Percentiles rank a stretch among this genome's conserved stretches.
Conservation (phyloP, 2,329 filamentous ascomycete genomes). For the Tolypocladium paradoxum region DNA sequence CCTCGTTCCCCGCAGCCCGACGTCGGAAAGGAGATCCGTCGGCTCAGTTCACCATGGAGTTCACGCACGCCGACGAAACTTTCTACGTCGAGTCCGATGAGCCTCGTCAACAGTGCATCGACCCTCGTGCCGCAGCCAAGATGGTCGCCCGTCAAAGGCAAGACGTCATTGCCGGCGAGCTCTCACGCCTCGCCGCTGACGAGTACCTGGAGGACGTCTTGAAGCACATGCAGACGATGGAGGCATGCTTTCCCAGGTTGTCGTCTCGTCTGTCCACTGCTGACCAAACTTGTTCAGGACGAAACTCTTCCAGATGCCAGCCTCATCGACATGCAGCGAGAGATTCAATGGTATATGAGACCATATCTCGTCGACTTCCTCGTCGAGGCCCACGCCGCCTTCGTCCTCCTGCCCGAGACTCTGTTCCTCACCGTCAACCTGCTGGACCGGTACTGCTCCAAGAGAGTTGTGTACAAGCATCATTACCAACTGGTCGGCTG, state of each 20-base stretch:
- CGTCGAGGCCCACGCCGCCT: conserved; percentile 91
- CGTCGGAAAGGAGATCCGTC: not conserved
- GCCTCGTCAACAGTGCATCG: conserved; percentile 43
- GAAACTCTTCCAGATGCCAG: conserved; percentile 92
- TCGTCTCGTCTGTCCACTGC: conserved; percentile 2
- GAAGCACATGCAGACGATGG: conserved; percentile 91
- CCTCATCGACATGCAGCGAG: conserved; percentile 96
- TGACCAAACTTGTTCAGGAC: conserved; percentile 32
- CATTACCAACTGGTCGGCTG: conserved; percentile 98
- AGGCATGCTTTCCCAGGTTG: conserved; percentile 39
- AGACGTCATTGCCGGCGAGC: conserved; percentile 77
- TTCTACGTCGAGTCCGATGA: conserved; percentile 49
- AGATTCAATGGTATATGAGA: conserved; percentile 99
- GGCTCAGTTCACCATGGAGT: conserved; percentile 33
- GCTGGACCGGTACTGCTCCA: conserved; percentile 94
- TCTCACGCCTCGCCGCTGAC: conserved; percentile 73
- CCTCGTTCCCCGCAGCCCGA: conserved; percentile 4
- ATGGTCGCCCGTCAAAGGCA: conserved; percentile 73
- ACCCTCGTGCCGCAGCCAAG: conserved; percentile 64
- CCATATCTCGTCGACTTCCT: conserved; percentile 97
- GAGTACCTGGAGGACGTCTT: conserved; percentile 94
- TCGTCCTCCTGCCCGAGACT: conserved; percentile 86
- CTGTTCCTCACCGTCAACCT: conserved; percentile 95
- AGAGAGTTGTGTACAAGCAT: conserved; percentile 95
- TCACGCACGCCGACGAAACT: conserved; percentile 29